A percentile compares a stretch with the other conserved stretches of the same genome.
These are phyloP conservation scores for Penicillium nordicum DNA, from an alignment of 2,329 filamentous ascomycete species.

Conservation along the genomic window DNA sequence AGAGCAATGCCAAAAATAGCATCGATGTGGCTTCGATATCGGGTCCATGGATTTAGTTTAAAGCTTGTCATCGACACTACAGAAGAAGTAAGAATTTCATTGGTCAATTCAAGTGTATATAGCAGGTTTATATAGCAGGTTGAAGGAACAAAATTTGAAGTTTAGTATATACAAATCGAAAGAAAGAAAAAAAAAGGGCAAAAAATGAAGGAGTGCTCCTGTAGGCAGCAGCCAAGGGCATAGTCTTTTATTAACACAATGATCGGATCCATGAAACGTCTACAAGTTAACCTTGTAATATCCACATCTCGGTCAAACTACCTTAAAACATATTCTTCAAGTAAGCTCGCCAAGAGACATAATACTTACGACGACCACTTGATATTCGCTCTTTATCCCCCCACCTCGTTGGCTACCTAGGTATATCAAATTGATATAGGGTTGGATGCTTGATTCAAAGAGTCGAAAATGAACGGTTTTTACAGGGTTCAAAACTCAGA, in stretches of 20 bases:
- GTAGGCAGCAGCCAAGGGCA: neutral
- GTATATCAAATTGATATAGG: neutral
- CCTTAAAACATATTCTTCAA: neutral
- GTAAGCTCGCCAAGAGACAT: neutral
- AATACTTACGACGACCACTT: neutral
- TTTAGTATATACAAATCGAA: neutral
- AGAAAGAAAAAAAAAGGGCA: neutral
- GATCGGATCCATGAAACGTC: neutral
- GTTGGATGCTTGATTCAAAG: neutral
- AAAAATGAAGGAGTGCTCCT: neutral
- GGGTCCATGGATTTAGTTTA: neutral
- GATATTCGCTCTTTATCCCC: neutral
- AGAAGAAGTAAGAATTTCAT: neutral
- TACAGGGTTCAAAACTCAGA: too few species aligned
- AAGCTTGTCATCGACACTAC: neutral
- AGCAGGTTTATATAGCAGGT: neutral
- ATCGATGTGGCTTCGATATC: neutral
- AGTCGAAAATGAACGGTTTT: neutral
- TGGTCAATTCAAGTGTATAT: neutral
- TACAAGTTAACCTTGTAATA: neutral
- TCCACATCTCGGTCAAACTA: neutral
- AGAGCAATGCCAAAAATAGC: neutral
- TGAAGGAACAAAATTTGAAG: neutral
- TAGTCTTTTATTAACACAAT: neutral
- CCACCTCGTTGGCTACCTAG: neutral